These are phyloP conservation scores for Wickerhamiella parazyma DNA, from an alignment of 805 yeast genomes.

Conservation along the genomic window DNA sequence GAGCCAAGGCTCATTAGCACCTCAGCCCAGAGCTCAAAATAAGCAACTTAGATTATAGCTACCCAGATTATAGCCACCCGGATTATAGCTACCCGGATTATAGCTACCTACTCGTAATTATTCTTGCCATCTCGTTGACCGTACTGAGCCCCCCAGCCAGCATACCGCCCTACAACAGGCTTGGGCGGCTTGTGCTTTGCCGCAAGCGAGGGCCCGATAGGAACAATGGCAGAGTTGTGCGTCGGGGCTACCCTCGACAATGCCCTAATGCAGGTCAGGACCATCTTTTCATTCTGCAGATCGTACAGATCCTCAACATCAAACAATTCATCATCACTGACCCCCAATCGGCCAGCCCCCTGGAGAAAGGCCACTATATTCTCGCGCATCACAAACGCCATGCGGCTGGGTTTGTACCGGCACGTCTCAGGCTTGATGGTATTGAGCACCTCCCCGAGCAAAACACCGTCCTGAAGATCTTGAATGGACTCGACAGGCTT, in stretches of 20 bases:
- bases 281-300: slow-evolving; percentile 45
- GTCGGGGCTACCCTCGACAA: slow-evolving; percentile 9
- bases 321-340: slow-evolving; percentile 65
- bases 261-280: slow-evolving; percentile 7
- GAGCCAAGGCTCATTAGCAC: too few relatives aligned
- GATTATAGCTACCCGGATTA: too few relatives aligned
- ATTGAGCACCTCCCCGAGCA: slow-evolving; percentile 2
- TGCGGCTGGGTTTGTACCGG: not conserved
- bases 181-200: slow-evolving; percentile 10
- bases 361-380: slow-evolving; percentile 54
- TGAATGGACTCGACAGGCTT: not conserved
- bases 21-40: too few relatives aligned
- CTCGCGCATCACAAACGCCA: slow-evolving; percentile 27
- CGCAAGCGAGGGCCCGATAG: slow-evolving; percentile 10
- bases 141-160: slow-evolving; percentile 11
- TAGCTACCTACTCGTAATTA: slow-evolving; percentile 4
- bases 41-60: too few relatives aligned
- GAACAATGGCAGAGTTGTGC: slow-evolving; percentile 1
- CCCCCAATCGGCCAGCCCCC: slow-evolving; percentile 46
- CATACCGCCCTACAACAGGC: not conserved
- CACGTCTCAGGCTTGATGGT: not conserved
- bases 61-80: not conserved
- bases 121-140: slow-evolving; percentile 7
- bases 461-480: slow-evolving; percentile 5
- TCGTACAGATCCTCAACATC: slow-evolving; percentile 63